Conservation (phyloP, 2,329 filamentous ascomycete species). For the Aureobasidium lini region DNA sequence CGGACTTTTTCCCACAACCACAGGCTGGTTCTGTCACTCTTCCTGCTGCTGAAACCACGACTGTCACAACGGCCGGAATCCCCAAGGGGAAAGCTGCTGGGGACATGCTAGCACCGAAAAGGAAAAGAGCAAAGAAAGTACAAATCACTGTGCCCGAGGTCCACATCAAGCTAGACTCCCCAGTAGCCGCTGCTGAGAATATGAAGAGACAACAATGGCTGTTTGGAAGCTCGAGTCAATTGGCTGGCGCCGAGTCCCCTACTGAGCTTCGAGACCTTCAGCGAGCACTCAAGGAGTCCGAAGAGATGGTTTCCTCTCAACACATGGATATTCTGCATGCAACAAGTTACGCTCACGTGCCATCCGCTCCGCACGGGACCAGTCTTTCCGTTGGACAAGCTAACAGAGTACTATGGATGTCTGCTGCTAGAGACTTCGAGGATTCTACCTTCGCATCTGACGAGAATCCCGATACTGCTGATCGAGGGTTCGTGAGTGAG, state of each 20-base stretch:
- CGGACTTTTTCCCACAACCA: constrained; percentile 36
- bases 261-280: constrained; percentile 57
- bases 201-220: constrained; percentile 66
- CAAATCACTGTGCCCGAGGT: constrained; percentile 17
- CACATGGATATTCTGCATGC: constrained; percentile 27
- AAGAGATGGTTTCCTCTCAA: constrained; percentile 26
- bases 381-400: constrained; percentile 24
- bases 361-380: constrained; percentile 23
- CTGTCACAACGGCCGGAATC: constrained; percentile 22
- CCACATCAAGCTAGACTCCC: constrained; percentile 15
- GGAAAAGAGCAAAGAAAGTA: constrained; percentile 29
- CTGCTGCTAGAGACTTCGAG: constrained; percentile 54
- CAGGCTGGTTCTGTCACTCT: background rate
- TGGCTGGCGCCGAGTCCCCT: constrained; percentile 66
- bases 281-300: constrained; percentile 53
- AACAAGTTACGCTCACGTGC: constrained; percentile 8
- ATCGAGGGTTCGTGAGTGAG: background rate
- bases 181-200: constrained; percentile 49
- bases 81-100: constrained; percentile 4
- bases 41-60: constrained; percentile 20
- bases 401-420: constrained; percentile 56
- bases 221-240: constrained; percentile 80
- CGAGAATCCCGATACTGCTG: background rate
- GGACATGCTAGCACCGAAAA: constrained; percentile 16
- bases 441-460: background rate